phyloP scores from a whole-genome alignment of 768 basidiomycete species.

The Kwoniella sp. region DNA sequence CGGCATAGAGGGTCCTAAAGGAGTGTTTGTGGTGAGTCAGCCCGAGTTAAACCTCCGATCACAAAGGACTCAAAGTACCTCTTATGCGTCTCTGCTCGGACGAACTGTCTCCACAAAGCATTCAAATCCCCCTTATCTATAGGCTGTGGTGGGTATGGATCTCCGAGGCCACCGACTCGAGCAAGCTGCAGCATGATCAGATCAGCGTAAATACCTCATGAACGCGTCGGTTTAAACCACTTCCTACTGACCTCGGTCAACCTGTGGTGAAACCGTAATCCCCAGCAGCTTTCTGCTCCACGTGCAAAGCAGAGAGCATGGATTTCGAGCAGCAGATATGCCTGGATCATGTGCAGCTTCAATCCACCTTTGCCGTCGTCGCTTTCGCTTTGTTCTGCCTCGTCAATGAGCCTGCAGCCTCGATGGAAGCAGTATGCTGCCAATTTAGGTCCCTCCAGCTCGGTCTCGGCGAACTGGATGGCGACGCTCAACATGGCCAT shows the following conservation, averaged over 20 bases:
- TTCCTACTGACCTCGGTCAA: conserved; percentile 34
- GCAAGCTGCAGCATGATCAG: conserved; percentile 26
- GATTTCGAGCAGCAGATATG: conserved; percentile 30
- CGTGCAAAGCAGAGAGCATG: conserved; percentile 27
- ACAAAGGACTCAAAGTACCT: conserved; percentile 64
- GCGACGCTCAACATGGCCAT: conserved; percentile 28
- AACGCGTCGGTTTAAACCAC: background rate
- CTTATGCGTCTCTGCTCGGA: conserved; percentile 59
- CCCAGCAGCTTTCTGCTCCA: conserved; percentile 23
- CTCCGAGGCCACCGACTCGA: conserved; percentile 31
- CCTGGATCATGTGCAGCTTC: conserved; percentile 24
- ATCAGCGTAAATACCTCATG: background rate
- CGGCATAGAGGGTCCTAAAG: conserved; percentile 28
- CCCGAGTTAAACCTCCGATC: too few species aligned
- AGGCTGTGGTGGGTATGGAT: conserved; percentile 30
- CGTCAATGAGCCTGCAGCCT: conserved; percentile 13
- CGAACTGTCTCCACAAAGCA: conserved; percentile 32
- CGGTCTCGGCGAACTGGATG: conserved; percentile 26
- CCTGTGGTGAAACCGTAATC: conserved; percentile 25
- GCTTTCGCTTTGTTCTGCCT: conserved; percentile 9
- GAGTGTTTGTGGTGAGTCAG: background rate
- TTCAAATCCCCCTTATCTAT: conserved; percentile 23
- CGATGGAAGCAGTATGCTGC: conserved; percentile 21
- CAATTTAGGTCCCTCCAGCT: conserved; percentile 6
- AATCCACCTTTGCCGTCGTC: conserved; percentile 2